Evolutionary conservation across 352 stramenopile species (phyloP).

Genomic region (Plasmopara viticola): DNA sequence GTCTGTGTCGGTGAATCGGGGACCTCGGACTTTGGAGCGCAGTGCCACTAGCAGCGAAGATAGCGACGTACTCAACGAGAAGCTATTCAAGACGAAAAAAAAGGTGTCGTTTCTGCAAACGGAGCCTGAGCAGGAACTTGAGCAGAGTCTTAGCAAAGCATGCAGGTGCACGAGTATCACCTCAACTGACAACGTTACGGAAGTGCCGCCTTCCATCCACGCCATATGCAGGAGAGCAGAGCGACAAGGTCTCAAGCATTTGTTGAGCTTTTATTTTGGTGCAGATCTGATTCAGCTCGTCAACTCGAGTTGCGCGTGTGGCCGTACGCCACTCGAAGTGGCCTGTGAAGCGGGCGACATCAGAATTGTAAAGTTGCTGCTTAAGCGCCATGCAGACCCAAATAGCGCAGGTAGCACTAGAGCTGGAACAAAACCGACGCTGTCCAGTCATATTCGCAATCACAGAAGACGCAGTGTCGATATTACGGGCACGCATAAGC

Average conservation of each 20-base stretch:
- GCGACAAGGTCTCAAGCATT: slow-evolving; percentile 57
- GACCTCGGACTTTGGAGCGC: too few species aligned
- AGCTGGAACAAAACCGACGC: slow-evolving; percentile 11
- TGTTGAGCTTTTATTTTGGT: slow-evolving; percentile 61
- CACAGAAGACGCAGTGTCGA: slow-evolving; percentile 25
- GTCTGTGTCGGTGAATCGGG: background rate
- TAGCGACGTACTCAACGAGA: too few species aligned
- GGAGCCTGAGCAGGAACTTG: slow-evolving; percentile 22
- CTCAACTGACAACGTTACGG: slow-evolving; percentile 11
- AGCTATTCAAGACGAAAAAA: slow-evolving; percentile 34
- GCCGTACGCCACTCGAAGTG: slow-evolving; percentile 66
- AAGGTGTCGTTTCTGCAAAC: slow-evolving; percentile 53
- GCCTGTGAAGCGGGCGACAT: slow-evolving; percentile 47
- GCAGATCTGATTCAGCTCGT: slow-evolving; percentile 55
- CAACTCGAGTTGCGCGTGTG: slow-evolving; percentile 58
- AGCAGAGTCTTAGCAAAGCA: slow-evolving; percentile 8
- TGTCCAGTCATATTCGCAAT: slow-evolving; percentile 24
- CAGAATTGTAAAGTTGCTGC: slow-evolving; percentile 54
- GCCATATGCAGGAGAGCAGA: slow-evolving; percentile 54
- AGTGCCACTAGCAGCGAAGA: too few species aligned
- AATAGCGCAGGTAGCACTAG: slow-evolving; percentile 29
- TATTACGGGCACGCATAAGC: slow-evolving; percentile 22
- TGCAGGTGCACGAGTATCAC: slow-evolving; percentile 20
- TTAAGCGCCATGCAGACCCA: slow-evolving; percentile 49
- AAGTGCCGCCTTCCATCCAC: slow-evolving; percentile 55